Evolutionary conservation across 2,329 filamentous ascomycete species (phyloP).

Genomic region (Trichoderma endophyticum): DNA sequence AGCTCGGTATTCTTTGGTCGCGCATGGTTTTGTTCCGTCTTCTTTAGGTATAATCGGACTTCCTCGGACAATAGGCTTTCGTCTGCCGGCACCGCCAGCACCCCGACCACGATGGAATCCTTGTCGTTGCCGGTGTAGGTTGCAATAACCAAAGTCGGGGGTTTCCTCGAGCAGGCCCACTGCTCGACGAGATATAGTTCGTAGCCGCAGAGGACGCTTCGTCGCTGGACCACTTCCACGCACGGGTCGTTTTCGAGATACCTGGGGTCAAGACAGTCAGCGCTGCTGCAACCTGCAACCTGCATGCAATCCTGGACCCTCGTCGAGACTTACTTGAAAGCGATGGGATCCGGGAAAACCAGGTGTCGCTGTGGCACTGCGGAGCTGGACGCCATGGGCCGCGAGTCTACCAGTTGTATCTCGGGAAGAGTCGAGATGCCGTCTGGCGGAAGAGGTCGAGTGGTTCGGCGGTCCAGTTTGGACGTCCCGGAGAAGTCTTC

Average conservation of each 20-base stretch:
- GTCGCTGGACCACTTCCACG: conserved; percentile 71
- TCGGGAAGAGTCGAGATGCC: conserved; percentile 23
- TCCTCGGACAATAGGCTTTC: conserved; percentile 76
- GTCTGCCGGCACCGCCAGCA: conserved; percentile 78
- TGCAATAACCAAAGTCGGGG: conserved; percentile 86
- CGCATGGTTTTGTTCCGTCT: conserved; percentile 81
- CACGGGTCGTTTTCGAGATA: conserved; percentile 84
- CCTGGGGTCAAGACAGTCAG: conserved; percentile 32
- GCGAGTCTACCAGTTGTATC: conserved; percentile 20
- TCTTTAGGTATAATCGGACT: conserved; percentile 79
- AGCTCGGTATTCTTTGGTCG: conserved; percentile 76
- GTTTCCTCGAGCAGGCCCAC: conserved; percentile 89
- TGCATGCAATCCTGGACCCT: not conserved
- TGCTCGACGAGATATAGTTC: conserved; percentile 95
- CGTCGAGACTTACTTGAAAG: conserved; percentile 46
- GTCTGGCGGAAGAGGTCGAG: conserved; percentile 26
- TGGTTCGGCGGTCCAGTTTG: conserved; percentile 25
- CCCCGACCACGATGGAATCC: conserved; percentile 73
- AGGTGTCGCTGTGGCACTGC: conserved; percentile 42
- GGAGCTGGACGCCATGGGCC: conserved; percentile 19
- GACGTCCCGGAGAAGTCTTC: conserved; percentile 27
- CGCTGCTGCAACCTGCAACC: not conserved
- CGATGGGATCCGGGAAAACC: conserved; percentile 58
- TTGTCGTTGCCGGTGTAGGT: conserved; percentile 87
- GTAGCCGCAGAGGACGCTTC: conserved; percentile 71